Evolutionary conservation across 116 monocot species (phyloP).

Genomic region (Posidonia oceanica): DNA sequence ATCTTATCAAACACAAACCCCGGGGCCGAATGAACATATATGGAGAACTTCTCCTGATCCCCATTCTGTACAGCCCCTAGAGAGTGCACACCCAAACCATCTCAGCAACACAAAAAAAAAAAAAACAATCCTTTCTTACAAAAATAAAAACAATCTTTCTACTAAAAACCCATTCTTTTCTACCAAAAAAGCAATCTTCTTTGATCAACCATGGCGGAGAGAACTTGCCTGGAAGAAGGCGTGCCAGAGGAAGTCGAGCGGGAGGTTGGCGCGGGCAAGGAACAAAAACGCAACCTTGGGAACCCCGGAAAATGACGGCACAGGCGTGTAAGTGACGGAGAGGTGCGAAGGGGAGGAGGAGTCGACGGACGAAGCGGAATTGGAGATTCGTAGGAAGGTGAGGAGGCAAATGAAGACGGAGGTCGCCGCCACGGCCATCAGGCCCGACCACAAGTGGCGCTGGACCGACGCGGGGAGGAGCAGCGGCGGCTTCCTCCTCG

Average conservation of each 20-base stretch:
- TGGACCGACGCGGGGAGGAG: too few relatives aligned
- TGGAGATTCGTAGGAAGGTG: constrained; percentile 17
- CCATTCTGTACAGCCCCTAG: constrained; percentile 43
- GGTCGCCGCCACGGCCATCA: background rate
- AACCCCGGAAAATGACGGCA: constrained; percentile 12
- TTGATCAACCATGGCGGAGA: too few relatives aligned
- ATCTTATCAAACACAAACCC: constrained; percentile 56
- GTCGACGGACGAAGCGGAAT: background rate
- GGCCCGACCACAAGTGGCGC: too few relatives aligned
- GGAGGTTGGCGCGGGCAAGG: constrained; percentile 49
- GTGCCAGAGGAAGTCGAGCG: constrained; percentile 95
- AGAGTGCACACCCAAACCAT: constrained; percentile 1
- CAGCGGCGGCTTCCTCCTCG: too few relatives aligned
- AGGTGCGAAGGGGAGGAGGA: background rate
- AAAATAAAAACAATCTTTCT: too few relatives aligned
- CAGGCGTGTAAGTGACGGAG: background rate
- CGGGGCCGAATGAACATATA: constrained; percentile 78
- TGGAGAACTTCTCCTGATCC: constrained; percentile 41
- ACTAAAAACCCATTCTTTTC: too few relatives aligned
- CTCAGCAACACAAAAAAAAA: background rate
- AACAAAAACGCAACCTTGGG: constrained; percentile 82
- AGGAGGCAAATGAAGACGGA: constrained; percentile 30
- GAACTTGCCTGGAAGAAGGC: constrained; percentile 56
- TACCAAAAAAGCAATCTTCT: too few relatives aligned
- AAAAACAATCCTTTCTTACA: too few relatives aligned